A percentile compares a stretch with the other conserved stretches of the same genome.
Evolutionary conservation across 2,329 filamentous ascomycete genomes (phyloP).

Genomic region (Zymoseptoria brevis): DNA sequence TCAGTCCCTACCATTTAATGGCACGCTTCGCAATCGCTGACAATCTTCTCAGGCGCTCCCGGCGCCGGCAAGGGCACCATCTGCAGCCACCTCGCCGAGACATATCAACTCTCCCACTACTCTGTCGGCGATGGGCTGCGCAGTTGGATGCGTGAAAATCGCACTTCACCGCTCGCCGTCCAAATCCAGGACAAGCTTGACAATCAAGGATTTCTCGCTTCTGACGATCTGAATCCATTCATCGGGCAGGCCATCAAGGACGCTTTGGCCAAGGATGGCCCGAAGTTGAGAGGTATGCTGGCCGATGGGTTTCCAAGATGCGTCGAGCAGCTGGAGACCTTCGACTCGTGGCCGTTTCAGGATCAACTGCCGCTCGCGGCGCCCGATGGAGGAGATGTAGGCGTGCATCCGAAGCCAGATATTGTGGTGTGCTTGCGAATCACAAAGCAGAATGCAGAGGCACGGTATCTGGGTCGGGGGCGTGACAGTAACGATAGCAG

Average conservation of each 20-base stretch:
- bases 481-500: not conserved
- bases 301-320: slow-evolving; percentile 8
- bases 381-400: not conserved
- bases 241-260: not conserved
- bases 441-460: not conserved
- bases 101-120: not conserved
- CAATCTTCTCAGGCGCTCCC: slow-evolving; percentile 19
- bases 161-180: not conserved
- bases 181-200: not conserved
- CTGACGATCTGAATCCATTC: not conserved
- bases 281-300: not conserved
- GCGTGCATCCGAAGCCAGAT: not conserved
- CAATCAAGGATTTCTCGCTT: not conserved
- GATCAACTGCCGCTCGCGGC: not conserved
- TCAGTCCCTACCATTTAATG: not conserved
- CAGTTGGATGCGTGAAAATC: not conserved
- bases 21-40: not conserved
- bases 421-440: slow-evolving; percentile 1
- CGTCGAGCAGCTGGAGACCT: not conserved
- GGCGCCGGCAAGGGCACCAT: slow-evolving; percentile 31
- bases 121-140: slow-evolving; percentile 7
- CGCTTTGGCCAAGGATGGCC: not conserved
- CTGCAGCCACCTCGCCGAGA: slow-evolving; percentile 8
- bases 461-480: not conserved
- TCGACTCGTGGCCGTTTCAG: not conserved